Conservation (phyloP, 164 flowering plant species). For the Stephania cephalantha region DNA sequence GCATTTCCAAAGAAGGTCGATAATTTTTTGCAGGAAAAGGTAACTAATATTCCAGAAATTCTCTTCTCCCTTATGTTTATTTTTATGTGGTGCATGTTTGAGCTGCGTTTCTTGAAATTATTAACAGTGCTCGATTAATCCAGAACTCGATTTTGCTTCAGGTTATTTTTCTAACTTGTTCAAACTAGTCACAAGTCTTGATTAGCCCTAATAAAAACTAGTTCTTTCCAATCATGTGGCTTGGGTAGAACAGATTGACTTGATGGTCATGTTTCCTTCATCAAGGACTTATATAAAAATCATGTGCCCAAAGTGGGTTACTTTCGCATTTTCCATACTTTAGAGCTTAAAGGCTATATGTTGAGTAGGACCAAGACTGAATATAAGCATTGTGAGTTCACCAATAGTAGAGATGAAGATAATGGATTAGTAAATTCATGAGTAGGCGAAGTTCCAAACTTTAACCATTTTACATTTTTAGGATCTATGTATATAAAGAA, state of each 20-base stretch:
- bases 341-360: too few relatives aligned
- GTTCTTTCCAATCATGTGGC: neutral
- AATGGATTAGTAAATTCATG: too few relatives aligned
- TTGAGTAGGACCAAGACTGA: too few relatives aligned
- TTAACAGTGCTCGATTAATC: neutral
- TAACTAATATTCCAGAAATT: constrained; percentile 14
- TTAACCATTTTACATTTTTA: too few relatives aligned
- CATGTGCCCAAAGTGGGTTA: too few relatives aligned
- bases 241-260: too few relatives aligned
- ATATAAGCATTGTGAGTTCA: too few relatives aligned
- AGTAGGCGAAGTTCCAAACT: too few relatives aligned
- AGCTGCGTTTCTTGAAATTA: neutral
- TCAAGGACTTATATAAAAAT: neutral
- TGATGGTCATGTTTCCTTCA: neutral
- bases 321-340: too few relatives aligned
- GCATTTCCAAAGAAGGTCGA: constrained; percentile 68
- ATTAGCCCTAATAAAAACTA: neutral
- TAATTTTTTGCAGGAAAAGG: constrained; percentile 59
- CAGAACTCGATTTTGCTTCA: neutral
- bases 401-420: too few relatives aligned
- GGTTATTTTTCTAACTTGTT: neutral
- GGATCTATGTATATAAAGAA: too few relatives aligned
- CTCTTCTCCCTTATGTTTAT: neutral
- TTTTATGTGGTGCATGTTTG: neutral
- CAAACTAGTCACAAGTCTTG: neutral